phyloP scores from a whole-genome alignment of 1,284 basidiomycete genomes.

The Ceratobasidium sp. region DNA sequence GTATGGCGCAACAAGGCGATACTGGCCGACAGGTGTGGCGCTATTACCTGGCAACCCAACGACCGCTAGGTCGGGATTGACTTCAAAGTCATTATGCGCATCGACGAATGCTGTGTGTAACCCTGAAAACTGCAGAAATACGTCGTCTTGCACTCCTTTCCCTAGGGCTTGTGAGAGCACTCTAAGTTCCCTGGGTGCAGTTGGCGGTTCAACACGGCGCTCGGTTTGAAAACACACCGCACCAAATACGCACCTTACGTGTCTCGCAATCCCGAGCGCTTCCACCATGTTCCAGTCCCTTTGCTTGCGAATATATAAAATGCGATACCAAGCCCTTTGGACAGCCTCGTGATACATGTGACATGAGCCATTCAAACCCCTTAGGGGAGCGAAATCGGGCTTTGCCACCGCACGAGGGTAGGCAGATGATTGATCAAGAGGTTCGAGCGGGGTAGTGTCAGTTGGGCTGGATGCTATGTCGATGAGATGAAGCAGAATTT shows the following conservation, averaged over 20 bases:
- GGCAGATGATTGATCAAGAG: slow-evolving; percentile 4
- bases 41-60: not conserved
- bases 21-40: slow-evolving; percentile 19
- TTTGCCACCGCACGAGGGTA: not conserved
- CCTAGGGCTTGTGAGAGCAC: slow-evolving; percentile 12
- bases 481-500: slow-evolving; percentile 13
- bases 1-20: slow-evolving; percentile 22
- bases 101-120: slow-evolving; percentile 14
- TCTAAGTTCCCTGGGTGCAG: not conserved
- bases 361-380: slow-evolving; percentile 2
- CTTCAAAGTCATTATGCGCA: slow-evolving; percentile 20
- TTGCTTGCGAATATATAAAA: not conserved
- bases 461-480: not conserved
- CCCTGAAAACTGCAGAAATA: not conserved
- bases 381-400: not conserved
- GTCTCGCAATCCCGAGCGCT: not conserved
- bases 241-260: not conserved
- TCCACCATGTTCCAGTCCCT: slow-evolving; percentile 17
- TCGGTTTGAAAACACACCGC: not conserved
- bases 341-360: slow-evolving; percentile 21
- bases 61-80: not conserved
- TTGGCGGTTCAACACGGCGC: not conserved
- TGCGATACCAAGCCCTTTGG: slow-evolving; percentile 17
- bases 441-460: not conserved
- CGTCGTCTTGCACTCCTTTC: not conserved